Conservation (phyloP, 208 protist genomes). For the Trichomonas gallinae region DNA sequence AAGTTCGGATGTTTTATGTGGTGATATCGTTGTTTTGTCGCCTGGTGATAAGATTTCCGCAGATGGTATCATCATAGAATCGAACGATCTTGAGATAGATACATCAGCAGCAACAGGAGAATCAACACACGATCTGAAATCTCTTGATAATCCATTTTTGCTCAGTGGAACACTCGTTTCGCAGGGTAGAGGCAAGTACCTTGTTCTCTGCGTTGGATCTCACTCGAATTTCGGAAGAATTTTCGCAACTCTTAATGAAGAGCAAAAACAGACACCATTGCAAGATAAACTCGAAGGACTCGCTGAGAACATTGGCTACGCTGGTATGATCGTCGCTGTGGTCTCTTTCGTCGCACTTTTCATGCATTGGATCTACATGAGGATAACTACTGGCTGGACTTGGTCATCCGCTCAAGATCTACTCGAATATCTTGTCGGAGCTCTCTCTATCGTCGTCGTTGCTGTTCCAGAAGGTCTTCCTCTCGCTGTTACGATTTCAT, state of each 20-base stretch:
- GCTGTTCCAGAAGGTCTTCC: conserved; percentile 89
- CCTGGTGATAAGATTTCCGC: conserved; percentile 58
- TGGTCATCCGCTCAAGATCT: background rate
- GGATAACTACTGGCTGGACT: background rate
- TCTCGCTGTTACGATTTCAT: conserved; percentile 65
- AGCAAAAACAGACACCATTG: conserved; percentile 31
- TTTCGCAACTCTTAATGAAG: conserved; percentile 30
- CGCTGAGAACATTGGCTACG: background rate
- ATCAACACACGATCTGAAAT: conserved; percentile 42
- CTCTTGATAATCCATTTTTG: conserved; percentile 22
- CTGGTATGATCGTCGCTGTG: background rate
- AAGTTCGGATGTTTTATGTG: conserved; percentile 31
- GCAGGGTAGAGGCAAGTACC: background rate
- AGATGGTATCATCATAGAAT: conserved; percentile 54
- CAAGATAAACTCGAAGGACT: conserved; percentile 15
- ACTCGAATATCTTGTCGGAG: background rate
- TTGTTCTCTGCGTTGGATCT: background rate
- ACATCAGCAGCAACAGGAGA: conserved; percentile 47
- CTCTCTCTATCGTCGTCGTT: conserved; percentile 58
- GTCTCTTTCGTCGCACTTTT: background rate
- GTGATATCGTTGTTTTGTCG: conserved; percentile 57
- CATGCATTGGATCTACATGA: background rate
- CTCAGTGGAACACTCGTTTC: background rate
- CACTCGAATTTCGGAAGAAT: conserved; percentile 47
- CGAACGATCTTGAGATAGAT: conserved; percentile 52